Evolutionary conservation across 73 alveolate species (phyloP).

Genomic region (Paramecium caudatum): DNA sequence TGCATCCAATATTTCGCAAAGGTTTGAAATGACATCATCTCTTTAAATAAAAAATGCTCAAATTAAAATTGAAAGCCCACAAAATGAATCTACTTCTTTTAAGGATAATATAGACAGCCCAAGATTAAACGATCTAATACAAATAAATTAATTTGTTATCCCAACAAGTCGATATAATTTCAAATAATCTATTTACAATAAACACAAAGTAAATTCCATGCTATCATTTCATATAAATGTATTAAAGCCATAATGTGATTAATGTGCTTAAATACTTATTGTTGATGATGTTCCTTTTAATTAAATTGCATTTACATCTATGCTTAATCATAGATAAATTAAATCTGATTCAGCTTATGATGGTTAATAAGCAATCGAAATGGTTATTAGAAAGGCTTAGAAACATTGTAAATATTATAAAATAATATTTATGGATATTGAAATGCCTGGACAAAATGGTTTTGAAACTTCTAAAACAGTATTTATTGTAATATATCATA

Average conservation of each 20-base stretch:
- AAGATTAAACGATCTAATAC: background rate
- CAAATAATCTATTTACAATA: background rate
- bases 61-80: background rate
- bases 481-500: too few relatives aligned
- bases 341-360: constrained; percentile 27
- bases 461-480: constrained; percentile 21
- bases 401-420: constrained; percentile 1
- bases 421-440: constrained; percentile 59
- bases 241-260: background rate
- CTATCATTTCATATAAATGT: background rate
- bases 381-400: background rate
- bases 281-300: constrained; percentile 64
- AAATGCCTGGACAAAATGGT: constrained; percentile 65
- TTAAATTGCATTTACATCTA: background rate
- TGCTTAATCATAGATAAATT: constrained; percentile 10
- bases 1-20: background rate
- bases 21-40: background rate
- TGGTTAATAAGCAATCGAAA: constrained; percentile 49
- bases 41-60: background rate
- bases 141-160: background rate
- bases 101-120: constrained; percentile 1
- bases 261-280: background rate
- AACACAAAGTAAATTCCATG: background rate
- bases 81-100: background rate
- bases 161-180: background rate